Evolutionary conservation across 2,329 filamentous ascomycete species (phyloP), one percentile per base, ranked within the genome.

Genomic region (Berkeleyomyces rouxiae): DNA sequence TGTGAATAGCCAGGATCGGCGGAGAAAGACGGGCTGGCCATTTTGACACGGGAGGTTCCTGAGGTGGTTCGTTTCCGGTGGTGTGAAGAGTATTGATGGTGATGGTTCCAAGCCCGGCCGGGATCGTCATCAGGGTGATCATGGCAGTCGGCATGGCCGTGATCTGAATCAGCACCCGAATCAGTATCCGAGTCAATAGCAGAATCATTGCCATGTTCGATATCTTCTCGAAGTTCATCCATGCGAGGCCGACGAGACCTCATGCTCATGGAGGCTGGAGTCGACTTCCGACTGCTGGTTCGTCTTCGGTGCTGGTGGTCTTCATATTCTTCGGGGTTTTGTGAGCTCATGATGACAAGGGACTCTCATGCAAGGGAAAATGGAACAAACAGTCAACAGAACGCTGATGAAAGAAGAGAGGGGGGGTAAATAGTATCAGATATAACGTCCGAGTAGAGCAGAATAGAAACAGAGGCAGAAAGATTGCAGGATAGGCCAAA

Each of bases 41-140:
- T 62, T 44, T 62, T 62, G 61, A 9, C 33, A n/a, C 40, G 61
- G 13, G 61, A 62, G 13, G 51, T 10, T 13, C 40, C 39, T 13
- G 61, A 62, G 9, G 51, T 58, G 33, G 61, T 62, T n/a, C 61
- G 61, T 23, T 33, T 46, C 40, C 42, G 61, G n/a, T 57, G 51
- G 33, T 39, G 33, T 39, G 51, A 23, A 16, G 40, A 23, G 53
- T 37, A 39, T 13, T 53, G 39, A 10, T 55, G 39, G 33, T 16
- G 31, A 13, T 61, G 36, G 40, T 42, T 61, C 13, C 36, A 16
- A 51, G 47, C 42, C 47, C 47, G 16, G 16, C 11, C 55, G 3
- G 46, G 37, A 23, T 44, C 37, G 42, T 36, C 42, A 6, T 59
- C 57, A 13, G 16, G 23, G 10, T 61, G 44, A 11, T 16, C n/a